These are phyloP conservation scores for Thelephora aurantiotincta DNA, from an alignment of 768 basidiomycete species.

Conservation along the genomic window DNA sequence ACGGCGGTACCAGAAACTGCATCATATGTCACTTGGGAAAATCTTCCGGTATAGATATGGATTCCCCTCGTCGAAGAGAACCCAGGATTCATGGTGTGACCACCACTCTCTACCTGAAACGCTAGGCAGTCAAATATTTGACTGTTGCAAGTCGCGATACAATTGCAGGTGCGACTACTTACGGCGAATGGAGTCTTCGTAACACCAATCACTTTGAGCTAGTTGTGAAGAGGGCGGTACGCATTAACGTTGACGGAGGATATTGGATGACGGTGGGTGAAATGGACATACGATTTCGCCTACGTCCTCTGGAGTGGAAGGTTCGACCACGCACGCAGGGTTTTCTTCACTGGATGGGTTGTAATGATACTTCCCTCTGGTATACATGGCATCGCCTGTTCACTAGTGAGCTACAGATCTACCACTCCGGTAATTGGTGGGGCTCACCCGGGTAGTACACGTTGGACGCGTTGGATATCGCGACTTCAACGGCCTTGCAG, in stretches of 20 bases:
- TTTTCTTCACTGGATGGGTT: constrained; percentile 28
- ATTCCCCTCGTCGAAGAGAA: constrained; percentile 16
- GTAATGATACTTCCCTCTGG: constrained; percentile 31
- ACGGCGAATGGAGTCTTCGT: constrained; percentile 37
- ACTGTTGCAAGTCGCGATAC: neutral
- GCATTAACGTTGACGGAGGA: neutral
- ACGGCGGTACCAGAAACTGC: constrained; percentile 9
- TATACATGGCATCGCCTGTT: constrained; percentile 14
- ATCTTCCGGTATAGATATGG: constrained; percentile 13
- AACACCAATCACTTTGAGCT: constrained; percentile 30
- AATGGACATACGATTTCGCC: constrained; percentile 23
- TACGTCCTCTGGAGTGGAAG: constrained; percentile 32
- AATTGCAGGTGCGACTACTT: constrained; percentile 2
- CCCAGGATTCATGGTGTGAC: constrained; percentile 12
- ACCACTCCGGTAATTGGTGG: constrained; percentile 10
- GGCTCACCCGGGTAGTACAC: constrained; percentile 2
- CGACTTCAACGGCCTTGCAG: too few species aligned
- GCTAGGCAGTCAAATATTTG: neutral
- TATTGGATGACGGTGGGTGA: neutral
- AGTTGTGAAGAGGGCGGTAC: neutral
- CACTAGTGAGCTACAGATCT: too few species aligned
- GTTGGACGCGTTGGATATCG: too few species aligned
- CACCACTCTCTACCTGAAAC: constrained; percentile 14
- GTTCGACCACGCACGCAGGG: constrained; percentile 37
- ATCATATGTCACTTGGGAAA: constrained; percentile 18